Evolutionary conservation across 140 eudicot genomes (phyloP).

Genomic region (Flaveria floridana): DNA sequence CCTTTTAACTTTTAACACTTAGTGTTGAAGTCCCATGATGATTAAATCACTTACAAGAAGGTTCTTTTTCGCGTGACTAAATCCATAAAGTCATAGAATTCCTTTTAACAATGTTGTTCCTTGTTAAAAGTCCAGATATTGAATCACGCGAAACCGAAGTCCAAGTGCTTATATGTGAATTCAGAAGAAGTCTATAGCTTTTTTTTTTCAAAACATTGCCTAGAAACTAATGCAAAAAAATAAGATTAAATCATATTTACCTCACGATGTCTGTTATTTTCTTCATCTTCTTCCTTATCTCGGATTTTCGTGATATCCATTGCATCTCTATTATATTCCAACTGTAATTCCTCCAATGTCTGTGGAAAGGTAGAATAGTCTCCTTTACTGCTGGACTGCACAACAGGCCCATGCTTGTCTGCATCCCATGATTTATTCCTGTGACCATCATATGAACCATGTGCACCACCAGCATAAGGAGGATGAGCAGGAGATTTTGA

Average conservation of each 20-base stretch:
- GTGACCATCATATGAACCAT: slow-evolving; percentile 53
- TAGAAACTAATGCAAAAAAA: background rate
- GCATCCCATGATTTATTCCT: slow-evolving; percentile 62
- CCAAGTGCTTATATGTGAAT: background rate
- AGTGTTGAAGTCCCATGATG: background rate
- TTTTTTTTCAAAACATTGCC: background rate
- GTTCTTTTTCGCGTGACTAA: background rate
- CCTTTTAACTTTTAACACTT: background rate
- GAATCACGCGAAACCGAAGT: background rate
- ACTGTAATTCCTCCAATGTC: slow-evolving; percentile 64
- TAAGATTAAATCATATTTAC: slow-evolving; percentile 28
- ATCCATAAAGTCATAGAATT: background rate
- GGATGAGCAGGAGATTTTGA: slow-evolving; percentile 74
- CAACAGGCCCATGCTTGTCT: slow-evolving; percentile 46
- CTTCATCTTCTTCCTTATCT: slow-evolving; percentile 81
- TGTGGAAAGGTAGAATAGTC: slow-evolving; percentile 38
- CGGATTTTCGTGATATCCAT: slow-evolving; percentile 63
- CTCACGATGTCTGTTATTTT: slow-evolving; percentile 80
- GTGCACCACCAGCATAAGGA: slow-evolving; percentile 35
- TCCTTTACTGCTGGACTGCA: slow-evolving; percentile 42
- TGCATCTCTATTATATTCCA: slow-evolving; percentile 68
- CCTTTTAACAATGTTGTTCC: no score
- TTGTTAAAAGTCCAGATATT: no score
- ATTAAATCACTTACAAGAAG: background rate
- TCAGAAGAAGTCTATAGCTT: background rate